phyloP scores from a whole-genome alignment of 768 basidiomycete species.

The Leccinum disarticulatum region DNA sequence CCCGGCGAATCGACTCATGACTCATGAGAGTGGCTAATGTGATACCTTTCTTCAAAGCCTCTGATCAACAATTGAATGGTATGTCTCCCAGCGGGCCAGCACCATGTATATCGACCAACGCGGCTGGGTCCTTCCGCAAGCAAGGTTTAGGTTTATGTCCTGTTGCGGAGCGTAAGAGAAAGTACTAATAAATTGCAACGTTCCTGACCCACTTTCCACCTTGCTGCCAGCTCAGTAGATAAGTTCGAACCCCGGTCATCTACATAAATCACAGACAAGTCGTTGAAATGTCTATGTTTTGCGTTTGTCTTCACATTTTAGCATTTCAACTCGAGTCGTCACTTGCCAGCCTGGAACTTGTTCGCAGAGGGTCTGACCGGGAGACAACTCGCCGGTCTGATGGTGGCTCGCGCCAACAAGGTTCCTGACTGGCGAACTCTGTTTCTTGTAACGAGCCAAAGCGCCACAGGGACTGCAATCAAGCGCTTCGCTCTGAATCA shows the following conservation, averaged over 20 bases:
- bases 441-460: neutral
- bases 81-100: too few species aligned
- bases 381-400: neutral
- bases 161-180: too few species aligned
- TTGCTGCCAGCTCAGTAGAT: neutral
- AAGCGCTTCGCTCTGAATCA: neutral
- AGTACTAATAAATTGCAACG: too few species aligned
- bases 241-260: neutral
- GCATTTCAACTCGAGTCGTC: neutral
- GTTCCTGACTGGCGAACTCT: too few species aligned
- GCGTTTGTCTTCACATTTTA: too few species aligned
- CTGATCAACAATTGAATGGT: too few species aligned
- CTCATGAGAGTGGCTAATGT: too few species aligned
- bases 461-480: neutral
- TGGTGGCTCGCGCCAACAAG: neutral
- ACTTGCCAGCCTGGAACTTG: neutral
- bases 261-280: neutral
- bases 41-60: too few species aligned
- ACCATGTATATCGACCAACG: too few species aligned
- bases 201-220: neutral
- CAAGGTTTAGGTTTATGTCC: too few species aligned
- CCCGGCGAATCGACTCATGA: too few species aligned
- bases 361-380: neutral
- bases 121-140: too few species aligned
- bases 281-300: neutral